These are phyloP conservation scores for Fusarium circinatum DNA, from an alignment of 2,329 filamentous ascomycete genomes.

Conservation along the genomic window DNA sequence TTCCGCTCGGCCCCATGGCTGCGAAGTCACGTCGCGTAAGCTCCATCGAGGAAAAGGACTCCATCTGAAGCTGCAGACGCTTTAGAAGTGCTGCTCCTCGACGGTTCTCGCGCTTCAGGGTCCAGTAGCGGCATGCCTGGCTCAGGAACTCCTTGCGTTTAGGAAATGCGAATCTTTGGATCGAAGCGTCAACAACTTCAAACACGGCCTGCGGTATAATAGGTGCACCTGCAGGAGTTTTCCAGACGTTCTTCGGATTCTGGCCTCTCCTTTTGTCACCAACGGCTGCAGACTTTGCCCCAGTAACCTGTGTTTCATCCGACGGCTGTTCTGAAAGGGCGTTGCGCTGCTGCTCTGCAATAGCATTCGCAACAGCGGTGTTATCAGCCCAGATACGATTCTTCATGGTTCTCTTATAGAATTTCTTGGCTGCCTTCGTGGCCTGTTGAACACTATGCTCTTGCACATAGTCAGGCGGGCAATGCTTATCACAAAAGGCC, in stretches of 20 bases:
- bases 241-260: conserved; percentile 70
- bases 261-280: conserved; percentile 77
- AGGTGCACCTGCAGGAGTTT: conserved; percentile 91
- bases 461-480: conserved; percentile 85
- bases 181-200: conserved; percentile 83
- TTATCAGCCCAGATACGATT: conserved; percentile 92
- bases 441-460: conserved; percentile 86
- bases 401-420: conserved; percentile 90
- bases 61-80: conserved; percentile 91
- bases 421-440: conserved; percentile 84
- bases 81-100: conserved; percentile 92
- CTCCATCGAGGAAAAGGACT: conserved; percentile 97
- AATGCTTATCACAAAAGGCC: conserved; percentile 96
- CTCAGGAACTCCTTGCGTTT: conserved; percentile 93
- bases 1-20: conserved; percentile 89
- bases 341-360: conserved; percentile 77
- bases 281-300: conserved; percentile 79
- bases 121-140: conserved; percentile 98
- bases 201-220: conserved; percentile 92
- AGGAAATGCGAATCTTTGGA: conserved; percentile 81
- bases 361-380: conserved; percentile 81
- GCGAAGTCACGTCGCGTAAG: conserved; percentile 94
- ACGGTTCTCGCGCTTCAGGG: conserved; percentile 91
- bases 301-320: conserved; percentile 86
- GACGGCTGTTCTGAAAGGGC: conserved; percentile 74